phyloP scores from a whole-genome alignment of 2,329 filamentous ascomycete genomes.

The Neospermospora avenae region DNA sequence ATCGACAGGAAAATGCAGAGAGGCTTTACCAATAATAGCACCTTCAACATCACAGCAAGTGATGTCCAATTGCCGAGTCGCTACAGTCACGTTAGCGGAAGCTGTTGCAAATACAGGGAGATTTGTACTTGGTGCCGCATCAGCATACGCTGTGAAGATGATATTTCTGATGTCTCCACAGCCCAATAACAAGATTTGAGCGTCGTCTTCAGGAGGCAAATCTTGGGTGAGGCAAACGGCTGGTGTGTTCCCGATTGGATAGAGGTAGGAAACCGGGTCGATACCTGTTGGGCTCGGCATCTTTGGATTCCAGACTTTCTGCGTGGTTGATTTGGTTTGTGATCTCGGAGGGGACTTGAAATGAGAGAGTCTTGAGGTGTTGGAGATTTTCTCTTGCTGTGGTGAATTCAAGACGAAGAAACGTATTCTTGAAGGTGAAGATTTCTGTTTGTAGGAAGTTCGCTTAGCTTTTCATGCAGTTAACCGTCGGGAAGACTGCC shows the following conservation, averaged over 20 bases:
- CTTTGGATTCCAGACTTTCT: neutral
- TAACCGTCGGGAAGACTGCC: too few species aligned
- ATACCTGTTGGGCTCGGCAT: neutral
- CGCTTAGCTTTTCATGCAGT: too few species aligned
- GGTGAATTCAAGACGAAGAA: too few species aligned
- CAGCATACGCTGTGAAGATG: slow-evolving; percentile 10
- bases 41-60: neutral
- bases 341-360: too few species aligned
- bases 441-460: neutral
- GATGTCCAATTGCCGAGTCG: neutral
- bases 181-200: slow-evolving; percentile 11
- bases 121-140: neutral
- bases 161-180: slow-evolving; percentile 20
- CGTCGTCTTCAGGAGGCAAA: neutral
- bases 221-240: slow-evolving; percentile 12
- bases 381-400: too few species aligned
- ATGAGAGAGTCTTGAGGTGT: too few species aligned
- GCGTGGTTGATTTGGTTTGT: too few species aligned
- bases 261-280: slow-evolving; percentile 2
- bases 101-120: neutral
- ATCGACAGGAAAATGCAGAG: too few species aligned
- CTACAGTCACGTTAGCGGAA: neutral
- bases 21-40: neutral
- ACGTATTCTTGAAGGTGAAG: too few species aligned
- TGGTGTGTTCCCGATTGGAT: slow-evolving; percentile 15